Evolutionary conservation across 2,329 filamentous ascomycete species (phyloP), one percentile per base, ranked within the genome.

Genomic region (Coleophoma crateriformis): DNA sequence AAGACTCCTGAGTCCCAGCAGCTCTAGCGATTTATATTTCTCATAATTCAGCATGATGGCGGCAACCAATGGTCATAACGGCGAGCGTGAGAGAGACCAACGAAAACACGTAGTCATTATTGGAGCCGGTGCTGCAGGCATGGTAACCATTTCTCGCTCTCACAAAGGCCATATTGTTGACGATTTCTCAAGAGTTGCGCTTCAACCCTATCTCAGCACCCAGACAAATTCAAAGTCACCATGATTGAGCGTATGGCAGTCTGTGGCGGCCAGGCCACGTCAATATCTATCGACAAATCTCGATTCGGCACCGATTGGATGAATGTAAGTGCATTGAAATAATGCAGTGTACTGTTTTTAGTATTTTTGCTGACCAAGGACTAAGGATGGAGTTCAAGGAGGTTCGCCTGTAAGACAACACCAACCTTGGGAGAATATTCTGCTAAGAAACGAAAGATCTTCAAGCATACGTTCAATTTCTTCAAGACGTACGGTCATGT

Each of bases 391-490:
- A 44, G 80, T 85, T 1, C 81, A 85, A 58, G 81, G 82, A 32
- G 81, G 82, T 14, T 74, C 68, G 40, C 51, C 54, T 13, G 59
- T 58, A 50, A 41, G 20, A 72, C 69, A 57, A 82, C 77, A 19
- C 41, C n/a, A 20, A 33, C 13, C 8, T 42, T 7, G 22, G 12
- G 12, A 11, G 17, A 33, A 13, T 4, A 11, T 8, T 11, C 11
- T 41, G 32, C 35, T 48, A 32, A 48, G 14, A 6, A 32, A 8
- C 35, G 14, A 38, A 69, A 82, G 68, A 84, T 84, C 55, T 85
- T 85, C 66, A 80, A 84, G 60, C 82, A 85, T 59, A 85, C 81
- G 0, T 78, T 84, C 71, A 79, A 78, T 47, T 83, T 83, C 73
- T 85, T 85, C 58, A 69, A 73, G 5, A 70, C 75, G 45, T 76